A percentile compares a stretch with the other conserved stretches of the same genome.
phyloP scores from a whole-genome alignment of 2,329 filamentous ascomycete genomes.

The Phoma sp. region DNA sequence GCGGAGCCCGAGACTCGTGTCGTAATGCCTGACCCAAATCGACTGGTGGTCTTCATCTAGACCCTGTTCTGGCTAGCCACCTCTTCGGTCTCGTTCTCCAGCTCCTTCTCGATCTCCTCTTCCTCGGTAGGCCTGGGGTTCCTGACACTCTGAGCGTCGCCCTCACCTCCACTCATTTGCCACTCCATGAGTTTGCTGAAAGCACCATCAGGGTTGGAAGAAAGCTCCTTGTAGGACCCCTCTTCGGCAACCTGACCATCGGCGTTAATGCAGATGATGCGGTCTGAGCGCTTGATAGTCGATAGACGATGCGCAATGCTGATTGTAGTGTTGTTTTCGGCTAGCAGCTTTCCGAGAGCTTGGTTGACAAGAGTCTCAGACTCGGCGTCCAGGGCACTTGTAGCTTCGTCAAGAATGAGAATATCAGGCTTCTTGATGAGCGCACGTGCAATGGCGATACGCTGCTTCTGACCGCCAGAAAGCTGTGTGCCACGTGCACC shows the following conservation, averaged over 20 bases:
- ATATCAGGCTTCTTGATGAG: constrained; percentile 97
- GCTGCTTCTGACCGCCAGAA: constrained; percentile 95
- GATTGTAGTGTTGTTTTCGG: constrained; percentile 92
- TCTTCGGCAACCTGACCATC: constrained; percentile 91
- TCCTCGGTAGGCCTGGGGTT: constrained; percentile 53
- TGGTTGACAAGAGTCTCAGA: constrained; percentile 96
- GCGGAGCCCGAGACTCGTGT: background rate
- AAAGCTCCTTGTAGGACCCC: constrained; percentile 81
- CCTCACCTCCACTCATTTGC: constrained; percentile 90
- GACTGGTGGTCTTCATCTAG: constrained; percentile 5
- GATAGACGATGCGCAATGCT: constrained; percentile 95
- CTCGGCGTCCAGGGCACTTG: constrained; percentile 93
- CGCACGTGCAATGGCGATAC: constrained; percentile 94
- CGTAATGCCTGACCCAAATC: background rate
- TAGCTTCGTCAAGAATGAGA: constrained; percentile 92
- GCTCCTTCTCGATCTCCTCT: constrained; percentile 57
- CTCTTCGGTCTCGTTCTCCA: constrained; percentile 48
- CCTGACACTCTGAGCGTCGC: constrained; percentile 25
- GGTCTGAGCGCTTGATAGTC: constrained; percentile 94
- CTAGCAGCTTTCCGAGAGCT: constrained; percentile 79
- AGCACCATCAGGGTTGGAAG: constrained; percentile 74
- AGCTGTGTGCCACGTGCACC: constrained; percentile 92
- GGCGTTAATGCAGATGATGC: constrained; percentile 86
- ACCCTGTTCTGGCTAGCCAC: constrained; percentile 33
- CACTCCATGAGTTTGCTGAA: constrained; percentile 98